A percentile compares a stretch with the other conserved stretches of the same genome.
These are phyloP conservation scores for Crithidia thermophila DNA, from an alignment of 208 protist species.

Conservation along the genomic window DNA sequence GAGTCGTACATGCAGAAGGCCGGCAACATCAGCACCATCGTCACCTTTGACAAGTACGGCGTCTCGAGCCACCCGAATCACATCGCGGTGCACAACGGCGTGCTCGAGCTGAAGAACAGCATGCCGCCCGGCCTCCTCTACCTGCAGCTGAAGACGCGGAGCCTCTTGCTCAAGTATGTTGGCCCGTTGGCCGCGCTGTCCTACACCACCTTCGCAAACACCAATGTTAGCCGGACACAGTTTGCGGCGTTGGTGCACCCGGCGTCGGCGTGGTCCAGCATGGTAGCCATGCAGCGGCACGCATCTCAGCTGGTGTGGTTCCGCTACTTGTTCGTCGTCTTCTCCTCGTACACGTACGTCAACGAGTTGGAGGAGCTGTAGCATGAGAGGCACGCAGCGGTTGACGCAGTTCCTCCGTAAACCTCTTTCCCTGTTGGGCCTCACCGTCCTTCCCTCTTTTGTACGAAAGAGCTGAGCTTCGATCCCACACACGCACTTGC, in stretches of 20 bases:
- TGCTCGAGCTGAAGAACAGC: slow-evolving; percentile 53
- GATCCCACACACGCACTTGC: background rate
- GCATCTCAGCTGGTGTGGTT: slow-evolving; percentile 97
- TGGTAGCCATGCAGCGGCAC: slow-evolving; percentile 89
- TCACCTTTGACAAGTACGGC: slow-evolving; percentile 96
- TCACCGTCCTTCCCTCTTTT: no score
- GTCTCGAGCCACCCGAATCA: slow-evolving; percentile 97
- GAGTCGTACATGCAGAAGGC: slow-evolving; percentile 59
- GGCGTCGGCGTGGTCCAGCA: slow-evolving; percentile 47
- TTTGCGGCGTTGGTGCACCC: slow-evolving; percentile 68
- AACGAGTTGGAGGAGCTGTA: slow-evolving; percentile 79
- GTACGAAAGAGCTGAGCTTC: background rate
- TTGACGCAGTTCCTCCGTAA: background rate
- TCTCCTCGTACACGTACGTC: slow-evolving; percentile 95
- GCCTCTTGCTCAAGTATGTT: slow-evolving; percentile 68
- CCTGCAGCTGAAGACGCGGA: slow-evolving; percentile 63
- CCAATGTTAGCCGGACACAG: slow-evolving; percentile 27
- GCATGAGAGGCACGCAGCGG: background rate
- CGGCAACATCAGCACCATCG: slow-evolving; percentile 76
- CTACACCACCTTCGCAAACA: slow-evolving; percentile 25
- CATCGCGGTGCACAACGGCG: slow-evolving; percentile 89
- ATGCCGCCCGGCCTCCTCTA: slow-evolving; percentile 81
- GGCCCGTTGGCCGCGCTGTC: slow-evolving; percentile 42
- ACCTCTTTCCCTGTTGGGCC: slow-evolving; percentile 29
- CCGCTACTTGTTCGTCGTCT: slow-evolving; percentile 94